phyloP scores from a whole-genome alignment of 2,329 filamentous ascomycete species.

The Fusarium scirpi region DNA sequence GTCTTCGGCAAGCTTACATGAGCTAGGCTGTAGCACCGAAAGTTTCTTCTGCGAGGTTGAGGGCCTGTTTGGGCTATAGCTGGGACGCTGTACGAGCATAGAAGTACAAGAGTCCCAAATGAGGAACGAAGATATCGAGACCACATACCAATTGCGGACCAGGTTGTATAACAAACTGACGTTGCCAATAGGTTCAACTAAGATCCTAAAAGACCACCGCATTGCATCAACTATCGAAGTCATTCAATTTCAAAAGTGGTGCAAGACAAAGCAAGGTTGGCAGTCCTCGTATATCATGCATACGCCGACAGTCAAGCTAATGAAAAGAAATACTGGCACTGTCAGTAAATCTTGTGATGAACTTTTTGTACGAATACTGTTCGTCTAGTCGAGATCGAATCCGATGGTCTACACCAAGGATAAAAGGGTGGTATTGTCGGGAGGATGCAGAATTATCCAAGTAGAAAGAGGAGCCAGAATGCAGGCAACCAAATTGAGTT shows the following conservation, averaged over 20 bases:
- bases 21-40: neutral
- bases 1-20: slow-evolving; percentile 11
- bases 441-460: slow-evolving; percentile 34
- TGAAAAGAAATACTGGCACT: neutral
- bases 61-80: neutral
- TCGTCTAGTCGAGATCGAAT: neutral
- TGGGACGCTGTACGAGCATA: slow-evolving; percentile 2
- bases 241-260: neutral
- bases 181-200: neutral
- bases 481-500: slow-evolving; percentile 30
- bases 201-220: neutral
- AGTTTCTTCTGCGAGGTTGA: neutral
- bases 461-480: slow-evolving; percentile 19
- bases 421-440: slow-evolving; percentile 18
- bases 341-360: neutral
- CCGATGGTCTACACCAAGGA: slow-evolving; percentile 1
- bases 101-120: neutral
- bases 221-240: neutral
- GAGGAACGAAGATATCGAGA: neutral
- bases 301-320: neutral
- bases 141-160: neutral
- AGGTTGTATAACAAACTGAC: neutral
- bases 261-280: neutral
- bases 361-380: neutral
- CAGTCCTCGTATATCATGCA: neutral